phyloP scores from a whole-genome alignment of 2,329 filamentous ascomycete genomes.

The Eurotiales sp. region DNA sequence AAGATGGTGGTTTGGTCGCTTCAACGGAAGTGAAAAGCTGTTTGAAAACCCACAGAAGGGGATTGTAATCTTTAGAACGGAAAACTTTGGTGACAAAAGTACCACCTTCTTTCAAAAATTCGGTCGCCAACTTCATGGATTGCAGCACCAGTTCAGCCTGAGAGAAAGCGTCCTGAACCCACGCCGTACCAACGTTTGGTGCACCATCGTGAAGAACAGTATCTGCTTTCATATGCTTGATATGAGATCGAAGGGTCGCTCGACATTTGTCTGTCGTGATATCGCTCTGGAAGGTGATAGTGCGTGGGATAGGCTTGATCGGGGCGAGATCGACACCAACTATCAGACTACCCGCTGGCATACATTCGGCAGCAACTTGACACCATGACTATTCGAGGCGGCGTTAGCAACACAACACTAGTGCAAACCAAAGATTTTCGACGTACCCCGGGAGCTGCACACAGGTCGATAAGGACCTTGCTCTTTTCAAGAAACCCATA shows the following conservation, averaged over 20 bases:
- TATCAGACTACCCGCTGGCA: constrained; percentile 86
- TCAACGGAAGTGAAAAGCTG: constrained; percentile 94
- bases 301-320: constrained; percentile 91
- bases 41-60: constrained; percentile 94
- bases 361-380: constrained; percentile 92
- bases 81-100: constrained; percentile 98
- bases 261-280: constrained; percentile 97
- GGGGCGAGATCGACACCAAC: constrained; percentile 90
- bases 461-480: constrained; percentile 94
- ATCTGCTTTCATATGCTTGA: constrained; percentile 96
- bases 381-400: constrained; percentile 69
- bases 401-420: constrained; percentile 19
- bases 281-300: constrained; percentile 94
- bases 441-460: constrained; percentile 85
- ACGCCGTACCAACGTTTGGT: constrained; percentile 95
- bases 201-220: constrained; percentile 95
- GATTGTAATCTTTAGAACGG: constrained; percentile 94
- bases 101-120: constrained; percentile 84
- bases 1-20: constrained; percentile 94
- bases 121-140: constrained; percentile 87
- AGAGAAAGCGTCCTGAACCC: constrained; percentile 97
- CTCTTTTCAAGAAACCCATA: constrained; percentile 97
- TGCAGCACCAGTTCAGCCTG: constrained; percentile 91
- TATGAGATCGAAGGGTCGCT: constrained; percentile 78
- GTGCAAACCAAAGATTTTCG: neutral